phyloP scores from a whole-genome alignment of 73 alveolate genomes.

The Paramecium pentaurelia region DNA sequence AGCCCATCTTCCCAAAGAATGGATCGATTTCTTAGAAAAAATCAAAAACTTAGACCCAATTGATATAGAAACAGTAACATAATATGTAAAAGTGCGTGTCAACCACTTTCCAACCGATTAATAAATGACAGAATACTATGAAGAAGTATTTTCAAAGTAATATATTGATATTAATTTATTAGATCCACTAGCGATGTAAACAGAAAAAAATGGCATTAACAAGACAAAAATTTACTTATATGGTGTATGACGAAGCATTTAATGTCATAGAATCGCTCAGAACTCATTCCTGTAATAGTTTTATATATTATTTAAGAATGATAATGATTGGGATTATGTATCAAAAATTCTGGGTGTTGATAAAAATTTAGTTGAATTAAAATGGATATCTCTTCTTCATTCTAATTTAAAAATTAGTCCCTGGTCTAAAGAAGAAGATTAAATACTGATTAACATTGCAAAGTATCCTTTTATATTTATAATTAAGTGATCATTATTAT shows the following conservation, averaged over 20 bases:
- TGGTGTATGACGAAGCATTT: not conserved
- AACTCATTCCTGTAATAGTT: not conserved
- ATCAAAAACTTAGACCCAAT: not conserved
- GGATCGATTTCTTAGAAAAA: not conserved
- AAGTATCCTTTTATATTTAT: not conserved
- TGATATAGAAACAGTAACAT: not conserved
- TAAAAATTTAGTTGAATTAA: not conserved
- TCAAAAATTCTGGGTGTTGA: not conserved
- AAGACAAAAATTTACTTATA: not conserved
- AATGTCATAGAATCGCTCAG: not conserved
- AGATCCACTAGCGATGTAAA: not conserved
- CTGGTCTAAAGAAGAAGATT: conserved; percentile 13
- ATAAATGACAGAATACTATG: not conserved
- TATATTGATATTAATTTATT: not conserved
- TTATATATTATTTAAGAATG: not conserved
- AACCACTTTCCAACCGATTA: not conserved
- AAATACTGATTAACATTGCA: not conserved
- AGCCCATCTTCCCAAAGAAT: not conserved
- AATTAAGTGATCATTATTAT: not conserved
- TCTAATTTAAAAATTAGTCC: not conserved
- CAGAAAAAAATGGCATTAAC: not conserved
- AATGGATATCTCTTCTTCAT: conserved; percentile 40
- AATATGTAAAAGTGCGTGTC: not conserved
- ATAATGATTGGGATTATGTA: not conserved
- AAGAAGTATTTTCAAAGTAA: not conserved